Conservation (phyloP, 139 green algal genomes). For the Chlorella sp. region DNA sequence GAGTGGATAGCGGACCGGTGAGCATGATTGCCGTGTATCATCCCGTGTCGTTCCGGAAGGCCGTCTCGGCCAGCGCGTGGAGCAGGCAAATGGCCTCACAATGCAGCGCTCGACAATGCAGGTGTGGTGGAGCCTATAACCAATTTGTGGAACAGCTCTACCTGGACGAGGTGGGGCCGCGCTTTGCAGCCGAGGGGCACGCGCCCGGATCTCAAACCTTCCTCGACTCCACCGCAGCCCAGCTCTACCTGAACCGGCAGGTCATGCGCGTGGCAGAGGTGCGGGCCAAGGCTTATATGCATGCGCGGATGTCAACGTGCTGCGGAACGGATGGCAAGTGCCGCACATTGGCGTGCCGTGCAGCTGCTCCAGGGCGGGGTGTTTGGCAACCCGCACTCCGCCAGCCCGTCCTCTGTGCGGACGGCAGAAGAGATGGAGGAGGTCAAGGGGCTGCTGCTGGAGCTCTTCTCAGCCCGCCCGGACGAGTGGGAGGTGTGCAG, state of each 20-base stretch:
- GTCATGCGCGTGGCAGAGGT: neutral
- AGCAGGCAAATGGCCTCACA: too few species aligned
- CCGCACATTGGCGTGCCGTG: conserved; percentile 1
- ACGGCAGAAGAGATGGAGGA: conserved; percentile 29
- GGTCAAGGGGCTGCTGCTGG: conserved; percentile 20
- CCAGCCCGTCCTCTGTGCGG: conserved; percentile 53
- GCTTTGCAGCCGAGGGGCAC: neutral
- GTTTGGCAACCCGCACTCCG: conserved; percentile 71
- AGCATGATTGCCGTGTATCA: too few species aligned
- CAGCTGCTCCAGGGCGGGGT: conserved; percentile 48
- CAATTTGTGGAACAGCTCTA: too few species aligned
- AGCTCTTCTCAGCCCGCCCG: conserved; percentile 23
- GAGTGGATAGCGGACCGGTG: too few species aligned
- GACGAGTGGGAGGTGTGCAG: conserved; percentile 26
- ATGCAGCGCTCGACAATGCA: too few species aligned
- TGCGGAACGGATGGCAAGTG: neutral
- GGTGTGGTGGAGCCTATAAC: too few species aligned
- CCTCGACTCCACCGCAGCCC: neutral
- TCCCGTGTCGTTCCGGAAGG: too few species aligned
- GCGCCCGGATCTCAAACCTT: too few species aligned
- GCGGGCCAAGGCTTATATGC: neutral
- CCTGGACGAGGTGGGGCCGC: too few species aligned
- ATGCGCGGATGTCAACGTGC: neutral
- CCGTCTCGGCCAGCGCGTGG: too few species aligned
- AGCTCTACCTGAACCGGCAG: conserved; percentile 3